Conservation (phyloP, 306 rosid species). For the Prunus dulcis region DNA sequence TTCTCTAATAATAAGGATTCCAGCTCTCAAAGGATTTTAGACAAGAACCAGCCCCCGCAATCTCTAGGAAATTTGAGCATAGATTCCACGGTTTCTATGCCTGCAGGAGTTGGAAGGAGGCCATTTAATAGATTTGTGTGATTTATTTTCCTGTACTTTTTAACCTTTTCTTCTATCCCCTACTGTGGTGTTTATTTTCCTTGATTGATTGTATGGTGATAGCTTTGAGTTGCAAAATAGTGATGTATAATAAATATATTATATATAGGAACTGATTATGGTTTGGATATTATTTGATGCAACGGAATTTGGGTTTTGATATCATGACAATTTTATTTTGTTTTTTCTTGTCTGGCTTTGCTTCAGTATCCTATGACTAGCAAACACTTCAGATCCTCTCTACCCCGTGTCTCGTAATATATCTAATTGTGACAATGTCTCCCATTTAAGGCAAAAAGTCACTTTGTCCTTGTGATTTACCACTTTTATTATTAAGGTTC, state of each 20-base stretch:
- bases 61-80: constrained; percentile 67
- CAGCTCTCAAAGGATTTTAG: constrained; percentile 46
- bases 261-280: constrained; percentile 40
- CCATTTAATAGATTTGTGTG: constrained; percentile 99
- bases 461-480: no score
- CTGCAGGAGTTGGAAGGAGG: constrained; percentile 75
- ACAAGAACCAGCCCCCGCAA: constrained; percentile 58
- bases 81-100: constrained; percentile 85
- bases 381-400: no score
- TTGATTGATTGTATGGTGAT: constrained; percentile 56
- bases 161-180: constrained; percentile 21
- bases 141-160: constrained; percentile 41
- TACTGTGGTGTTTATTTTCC: constrained; percentile 35
- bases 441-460: no score
- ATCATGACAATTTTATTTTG: no score
- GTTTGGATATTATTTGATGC: constrained; percentile 34
- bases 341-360: no score
- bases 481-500: no score
- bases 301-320: constrained; percentile 20
- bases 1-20: constrained; percentile 55
- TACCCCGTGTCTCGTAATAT: no score
- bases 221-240: constrained; percentile 45
- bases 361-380: no score
- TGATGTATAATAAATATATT: constrained; percentile 39
- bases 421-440: no score